Conservation (phyloP, 768 basidiomycete species). For the Gautieria morchelliformis region DNA sequence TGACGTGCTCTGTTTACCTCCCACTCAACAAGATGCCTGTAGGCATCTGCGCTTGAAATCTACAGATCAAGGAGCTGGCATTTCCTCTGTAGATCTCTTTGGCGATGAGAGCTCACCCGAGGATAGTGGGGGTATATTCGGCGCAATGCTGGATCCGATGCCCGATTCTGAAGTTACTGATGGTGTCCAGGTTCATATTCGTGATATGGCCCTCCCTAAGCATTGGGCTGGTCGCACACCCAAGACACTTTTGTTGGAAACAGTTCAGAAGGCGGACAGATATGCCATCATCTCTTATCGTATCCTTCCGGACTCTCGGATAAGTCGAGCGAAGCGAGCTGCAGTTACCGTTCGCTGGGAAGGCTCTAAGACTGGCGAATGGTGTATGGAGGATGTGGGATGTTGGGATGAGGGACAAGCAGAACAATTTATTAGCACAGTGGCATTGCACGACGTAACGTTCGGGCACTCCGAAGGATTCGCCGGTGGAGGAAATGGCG, state of each 20-base stretch:
- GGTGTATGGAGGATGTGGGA: slow-evolving; percentile 78
- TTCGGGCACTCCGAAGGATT: slow-evolving; percentile 60
- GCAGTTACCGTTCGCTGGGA: slow-evolving; percentile 68
- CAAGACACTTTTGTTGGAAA: slow-evolving; percentile 59
- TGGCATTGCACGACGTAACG: slow-evolving; percentile 73
- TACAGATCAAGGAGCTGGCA: not conserved
- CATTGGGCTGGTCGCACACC: slow-evolving; percentile 78
- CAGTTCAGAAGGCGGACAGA: slow-evolving; percentile 56
- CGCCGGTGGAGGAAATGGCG: slow-evolving; percentile 33
- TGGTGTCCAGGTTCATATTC: slow-evolving; percentile 43
- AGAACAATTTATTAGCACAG: slow-evolving; percentile 80
- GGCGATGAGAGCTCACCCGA: slow-evolving; percentile 36
- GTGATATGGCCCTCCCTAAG: slow-evolving; percentile 77
- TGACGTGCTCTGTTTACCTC: not conserved
- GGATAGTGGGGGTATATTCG: slow-evolving; percentile 44
- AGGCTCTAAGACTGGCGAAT: slow-evolving; percentile 47
- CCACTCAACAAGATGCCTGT: not conserved
- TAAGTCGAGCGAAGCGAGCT: slow-evolving; percentile 68
- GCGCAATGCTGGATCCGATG: slow-evolving; percentile 63
- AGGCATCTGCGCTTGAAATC: not conserved
- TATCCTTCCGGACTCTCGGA: slow-evolving; percentile 41
- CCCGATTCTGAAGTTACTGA: slow-evolving; percentile 47
- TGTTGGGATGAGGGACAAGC: slow-evolving; percentile 74
- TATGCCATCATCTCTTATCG: slow-evolving; percentile 68
- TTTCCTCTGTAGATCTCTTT: slow-evolving; percentile 34